Evolutionary conservation across 495 filamentous ascomycete genomes (phyloP).

Genomic region (Neurospora sublineolata): DNA sequence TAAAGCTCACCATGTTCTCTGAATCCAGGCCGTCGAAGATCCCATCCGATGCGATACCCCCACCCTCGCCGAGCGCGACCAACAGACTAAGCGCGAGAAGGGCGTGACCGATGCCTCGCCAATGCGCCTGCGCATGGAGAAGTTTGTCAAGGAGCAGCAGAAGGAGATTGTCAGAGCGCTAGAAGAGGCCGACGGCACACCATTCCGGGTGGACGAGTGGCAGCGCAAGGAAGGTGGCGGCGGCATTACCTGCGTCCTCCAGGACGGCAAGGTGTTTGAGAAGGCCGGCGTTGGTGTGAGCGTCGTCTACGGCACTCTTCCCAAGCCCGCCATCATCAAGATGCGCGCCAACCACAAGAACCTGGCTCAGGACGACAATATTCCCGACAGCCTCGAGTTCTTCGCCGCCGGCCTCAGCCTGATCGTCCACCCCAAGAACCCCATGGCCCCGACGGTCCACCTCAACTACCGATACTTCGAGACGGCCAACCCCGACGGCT

Average conservation of each 20-base stretch:
- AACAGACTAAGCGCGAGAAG: conserved; percentile 51
- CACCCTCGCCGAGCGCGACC: conserved; percentile 63
- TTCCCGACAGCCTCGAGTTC: conserved; percentile 72
- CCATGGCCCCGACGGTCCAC: conserved; percentile 94
- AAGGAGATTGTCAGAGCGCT: conserved; percentile 72
- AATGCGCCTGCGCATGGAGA: conserved; percentile 96
- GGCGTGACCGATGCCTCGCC: conserved; percentile 62
- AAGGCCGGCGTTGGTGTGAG: conserved; percentile 95
- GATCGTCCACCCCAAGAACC: conserved; percentile 86
- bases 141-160: conserved; percentile 86
- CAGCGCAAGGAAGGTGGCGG: conserved; percentile 66
- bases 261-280: conserved; percentile 94
- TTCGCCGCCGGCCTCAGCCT: conserved; percentile 89
- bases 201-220: conserved; percentile 80
- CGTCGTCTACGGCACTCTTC: conserved; percentile 86
- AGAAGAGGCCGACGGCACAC: conserved; percentile 67
- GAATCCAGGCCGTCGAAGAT: conserved; percentile 26
- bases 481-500: conserved; percentile 65
- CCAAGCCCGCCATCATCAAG: conserved; percentile 74
- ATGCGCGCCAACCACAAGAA: conserved; percentile 96
- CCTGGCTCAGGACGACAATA: conserved; percentile 49
- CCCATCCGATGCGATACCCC: conserved; percentile 29
- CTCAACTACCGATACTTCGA: conserved; percentile 99
- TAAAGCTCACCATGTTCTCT: background rate
- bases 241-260: conserved; percentile 85